Base-by-base conservation (phyloP, 345 rosid genomes). In the Carallia pectinifolia region DNA sequence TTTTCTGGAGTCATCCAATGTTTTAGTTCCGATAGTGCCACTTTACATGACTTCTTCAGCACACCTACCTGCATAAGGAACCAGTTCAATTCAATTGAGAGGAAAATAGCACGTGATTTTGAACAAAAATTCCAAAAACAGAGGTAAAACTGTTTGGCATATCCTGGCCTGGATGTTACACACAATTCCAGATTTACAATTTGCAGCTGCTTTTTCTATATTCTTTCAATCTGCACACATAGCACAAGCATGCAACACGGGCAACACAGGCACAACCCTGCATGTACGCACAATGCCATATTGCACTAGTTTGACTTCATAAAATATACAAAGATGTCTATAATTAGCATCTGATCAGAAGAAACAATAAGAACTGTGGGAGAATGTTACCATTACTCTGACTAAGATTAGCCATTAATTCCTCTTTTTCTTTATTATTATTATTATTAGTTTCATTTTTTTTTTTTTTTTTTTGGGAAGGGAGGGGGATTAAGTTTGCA, bases 1-100 rank as follows among this genome's bases (percentile, higher is more conserved):
- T 89, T 96, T 66, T 87, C 94, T 2, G 97, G 95, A 5, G 4
- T 52, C 85, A 92, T 96, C 99, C 99, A 96, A 9, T 67, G 72
- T 68, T 85, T 87, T 66, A 92, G 74, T 76, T 88, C 79, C 85
- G 85, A 89, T 50, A 90, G 83, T 48, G 98, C 91, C 67, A 86
- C 60, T 40, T 7, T 76, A 67, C 89, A 80, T 5, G 98, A 82
- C 77, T 77, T 86, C 79, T 83, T 88, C 23, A 95, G 33, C 80
- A 89, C 48, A 33, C 75, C 83, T 16, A 84, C 74, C 99, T 95
- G 88, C 89, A 81, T 3, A 58, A 62, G 7, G 66, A 68, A 63
- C 48, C 31, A 65, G 29, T 37, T 19, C 39, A 4, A 37, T 72
- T 53, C 58, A 59, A 58, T 64, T 44, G 50, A 4, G 30, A 59